phyloP scores from a whole-genome alignment of 2,329 filamentous ascomycete genomes.

The Hypoxylon sp. region DNA sequence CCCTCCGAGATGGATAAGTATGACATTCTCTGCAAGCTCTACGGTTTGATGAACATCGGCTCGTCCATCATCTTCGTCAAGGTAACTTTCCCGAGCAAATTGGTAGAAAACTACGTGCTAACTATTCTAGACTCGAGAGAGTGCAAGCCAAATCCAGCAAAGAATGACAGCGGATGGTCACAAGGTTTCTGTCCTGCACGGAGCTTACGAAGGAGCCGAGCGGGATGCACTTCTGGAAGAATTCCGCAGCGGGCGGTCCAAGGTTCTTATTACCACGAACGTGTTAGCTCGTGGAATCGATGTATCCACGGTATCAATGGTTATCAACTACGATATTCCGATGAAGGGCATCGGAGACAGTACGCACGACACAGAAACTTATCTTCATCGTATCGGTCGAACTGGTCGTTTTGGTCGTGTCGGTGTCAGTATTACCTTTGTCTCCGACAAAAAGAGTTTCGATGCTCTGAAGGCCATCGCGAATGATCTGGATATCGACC shows the following conservation, averaged over 20 bases:
- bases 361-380: slow-evolving; percentile 93
- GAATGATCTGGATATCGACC: slow-evolving; percentile 81
- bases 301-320: slow-evolving; percentile 90
- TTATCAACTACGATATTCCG: slow-evolving; percentile 95
- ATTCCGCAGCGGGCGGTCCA: slow-evolving; percentile 88
- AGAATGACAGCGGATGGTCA: slow-evolving; percentile 92
- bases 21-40: slow-evolving; percentile 88
- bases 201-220: slow-evolving; percentile 84
- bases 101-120: slow-evolving; percentile 18
- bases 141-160: slow-evolving; percentile 84
- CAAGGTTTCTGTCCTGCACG: slow-evolving; percentile 89
- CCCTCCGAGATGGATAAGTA: slow-evolving; percentile 86
- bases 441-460: slow-evolving; percentile 87
- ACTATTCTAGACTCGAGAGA: slow-evolving; percentile 77
- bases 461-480: slow-evolving; percentile 83
- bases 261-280: slow-evolving; percentile 98
- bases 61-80: slow-evolving; percentile 98
- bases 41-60: slow-evolving; percentile 94
- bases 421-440: slow-evolving; percentile 94
- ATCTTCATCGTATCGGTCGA: slow-evolving; percentile 96
- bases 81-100: slow-evolving; percentile 62
- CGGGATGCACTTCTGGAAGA: slow-evolving; percentile 87
- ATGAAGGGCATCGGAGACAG: slow-evolving; percentile 81
- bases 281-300: slow-evolving; percentile 97
- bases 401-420: slow-evolving; percentile 97